Evolutionary conservation across 441 rosid genomes (phyloP), one percentile per base, ranked within the genome.

Genomic region (Capsella rubella): DNA sequence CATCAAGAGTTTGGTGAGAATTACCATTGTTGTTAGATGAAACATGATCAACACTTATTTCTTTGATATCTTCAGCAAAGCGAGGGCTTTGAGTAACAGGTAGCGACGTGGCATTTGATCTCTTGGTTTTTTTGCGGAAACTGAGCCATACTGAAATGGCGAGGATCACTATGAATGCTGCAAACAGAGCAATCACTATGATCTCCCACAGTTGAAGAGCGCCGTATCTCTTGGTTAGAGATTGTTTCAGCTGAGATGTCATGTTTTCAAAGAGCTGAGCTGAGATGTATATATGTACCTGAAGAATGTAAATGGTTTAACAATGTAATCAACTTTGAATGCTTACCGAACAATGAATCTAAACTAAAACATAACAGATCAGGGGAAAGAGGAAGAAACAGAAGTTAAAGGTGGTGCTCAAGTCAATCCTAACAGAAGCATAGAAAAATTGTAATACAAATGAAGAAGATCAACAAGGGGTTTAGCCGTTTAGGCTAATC

Each of bases 151-250:
- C 59, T 4, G 98, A 91, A 66, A 95, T 59, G 73, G 73, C 83
- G n/a, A 95, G 88, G 74, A 90, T 83, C 15, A 84, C 59, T 14
- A 80, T 79, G 74, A 92, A 87, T 27, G 78, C 77, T 64, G 90
- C 77, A 69, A 77, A 92, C 10, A 95, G 82, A 73, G 82, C 83
- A 60, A 89, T 84, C 25, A 85, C 89, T 57, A 95, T 82, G 76
- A 90, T 74, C 56, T 86, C 90, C 99, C 99, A 95, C 53, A 91
- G 79, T 80, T 92, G 71, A 37, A 95, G 76, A 62, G 84, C 83
- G 46, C 86, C 73, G 71, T 85, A 82, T 71, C 84, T 83, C 76
- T 86, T 83, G 25, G 88, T 89, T 69, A 95, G 78, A 52, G 82
- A 73, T 29, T 63, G 64, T 71, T 92, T 88, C 47, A 95, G 89